Conservation (phyloP, 495 filamentous ascomycete genomes). For the Penicillium goetzii region DNA sequence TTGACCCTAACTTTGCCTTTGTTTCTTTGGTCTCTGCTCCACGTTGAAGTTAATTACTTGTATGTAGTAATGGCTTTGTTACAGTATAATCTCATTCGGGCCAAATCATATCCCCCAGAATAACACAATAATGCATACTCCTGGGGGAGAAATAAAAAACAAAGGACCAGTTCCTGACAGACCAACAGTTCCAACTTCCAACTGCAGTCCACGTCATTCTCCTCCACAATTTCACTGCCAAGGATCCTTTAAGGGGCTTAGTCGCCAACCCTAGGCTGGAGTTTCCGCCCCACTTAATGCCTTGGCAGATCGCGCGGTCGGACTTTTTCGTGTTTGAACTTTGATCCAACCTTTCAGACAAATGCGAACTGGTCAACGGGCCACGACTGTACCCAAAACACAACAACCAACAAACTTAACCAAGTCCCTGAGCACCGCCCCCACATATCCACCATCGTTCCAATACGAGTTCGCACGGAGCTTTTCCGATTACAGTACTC, state of each 20-base stretch:
- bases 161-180: no score
- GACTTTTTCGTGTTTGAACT: neutral
- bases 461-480: no score
- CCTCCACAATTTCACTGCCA: neutral
- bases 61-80: no score
- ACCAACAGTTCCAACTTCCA: neutral
- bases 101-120: neutral
- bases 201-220: neutral
- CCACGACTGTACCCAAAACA: neutral
- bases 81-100: no score
- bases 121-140: neutral
- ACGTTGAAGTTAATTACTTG: neutral
- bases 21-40: neutral
- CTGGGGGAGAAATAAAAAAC: no score
- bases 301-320: constrained; percentile 6
- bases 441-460: neutral
- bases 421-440: neutral
- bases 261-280: no score
- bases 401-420: neutral
- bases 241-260: neutral
- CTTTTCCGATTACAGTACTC: no score
- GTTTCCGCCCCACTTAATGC: neutral
- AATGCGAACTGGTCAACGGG: neutral
- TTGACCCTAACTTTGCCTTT: neutral
- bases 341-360: neutral